These are phyloP conservation scores for Talaromyces sp. DNA, from an alignment of 2,329 filamentous ascomycete species.

Conservation along the genomic window DNA sequence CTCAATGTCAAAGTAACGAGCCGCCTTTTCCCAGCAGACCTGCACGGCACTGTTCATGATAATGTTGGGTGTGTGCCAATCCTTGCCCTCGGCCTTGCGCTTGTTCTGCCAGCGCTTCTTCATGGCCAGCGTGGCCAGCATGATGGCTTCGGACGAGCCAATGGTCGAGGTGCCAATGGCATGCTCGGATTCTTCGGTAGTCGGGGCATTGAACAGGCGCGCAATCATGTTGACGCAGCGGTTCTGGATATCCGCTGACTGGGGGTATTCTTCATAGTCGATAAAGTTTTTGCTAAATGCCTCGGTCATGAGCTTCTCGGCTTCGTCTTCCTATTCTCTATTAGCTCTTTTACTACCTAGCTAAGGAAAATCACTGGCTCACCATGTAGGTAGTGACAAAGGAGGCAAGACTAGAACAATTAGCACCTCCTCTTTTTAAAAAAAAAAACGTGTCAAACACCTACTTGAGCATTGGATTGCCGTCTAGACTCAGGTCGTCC, in stretches of 20 bases:
- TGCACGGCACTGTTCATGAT: slow-evolving; percentile 96
- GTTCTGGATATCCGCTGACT: slow-evolving; percentile 81
- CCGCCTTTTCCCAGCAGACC: slow-evolving; percentile 94
- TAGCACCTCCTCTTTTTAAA: neutral
- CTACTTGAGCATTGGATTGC: slow-evolving; percentile 72
- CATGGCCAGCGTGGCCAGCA: slow-evolving; percentile 67
- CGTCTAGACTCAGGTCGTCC: slow-evolving; percentile 87
- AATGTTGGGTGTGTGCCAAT: slow-evolving; percentile 77
- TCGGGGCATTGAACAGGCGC: slow-evolving; percentile 77
- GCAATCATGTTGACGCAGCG: slow-evolving; percentile 90
- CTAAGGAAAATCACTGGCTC: slow-evolving; percentile 19
- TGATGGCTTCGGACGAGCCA: slow-evolving; percentile 71
- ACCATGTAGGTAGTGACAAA: slow-evolving; percentile 98
- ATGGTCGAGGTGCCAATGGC: slow-evolving; percentile 84
- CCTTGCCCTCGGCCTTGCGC: slow-evolving; percentile 76
- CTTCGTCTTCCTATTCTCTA: slow-evolving; percentile 71
- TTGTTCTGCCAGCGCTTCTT: slow-evolving; percentile 92
- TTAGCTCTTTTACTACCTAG: neutral
- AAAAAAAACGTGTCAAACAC: slow-evolving; percentile 3
- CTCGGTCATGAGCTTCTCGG: slow-evolving; percentile 91
- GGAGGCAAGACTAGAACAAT: slow-evolving; percentile 64
- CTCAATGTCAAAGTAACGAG: slow-evolving; percentile 86
- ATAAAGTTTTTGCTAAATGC: slow-evolving; percentile 94
- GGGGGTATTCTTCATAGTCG: slow-evolving; percentile 80
- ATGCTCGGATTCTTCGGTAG: slow-evolving; percentile 49